phyloP scores from a whole-genome alignment of 352 stramenopile genomes.

The Phytopythium litorale region DNA sequence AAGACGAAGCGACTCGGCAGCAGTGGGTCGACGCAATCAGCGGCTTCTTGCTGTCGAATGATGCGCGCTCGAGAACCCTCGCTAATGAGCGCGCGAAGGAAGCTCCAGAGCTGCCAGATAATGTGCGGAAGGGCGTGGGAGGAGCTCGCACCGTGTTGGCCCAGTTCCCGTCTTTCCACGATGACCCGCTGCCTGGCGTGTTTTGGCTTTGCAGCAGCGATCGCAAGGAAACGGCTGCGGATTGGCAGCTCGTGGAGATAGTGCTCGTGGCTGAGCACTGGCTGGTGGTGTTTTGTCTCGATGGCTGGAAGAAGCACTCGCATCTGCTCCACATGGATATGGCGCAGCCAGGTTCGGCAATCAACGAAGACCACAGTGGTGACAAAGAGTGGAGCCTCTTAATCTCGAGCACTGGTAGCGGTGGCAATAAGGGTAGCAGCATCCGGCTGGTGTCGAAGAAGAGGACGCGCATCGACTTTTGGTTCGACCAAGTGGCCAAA shows the following conservation, averaged over 20 bases:
- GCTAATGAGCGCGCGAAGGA: constrained; percentile 13
- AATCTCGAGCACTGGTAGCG: constrained; percentile 9
- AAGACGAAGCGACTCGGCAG: constrained; percentile 15
- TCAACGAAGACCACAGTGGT: constrained; percentile 21
- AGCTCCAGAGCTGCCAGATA: constrained; percentile 21
- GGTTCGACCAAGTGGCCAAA: constrained; percentile 55
- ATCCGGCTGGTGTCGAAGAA: constrained; percentile 36
- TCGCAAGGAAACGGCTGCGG: constrained; percentile 1
- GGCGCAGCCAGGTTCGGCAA: constrained; percentile 12
- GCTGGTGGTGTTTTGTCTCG: constrained; percentile 35
- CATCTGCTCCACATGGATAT: constrained; percentile 24
- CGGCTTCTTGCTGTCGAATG: constrained; percentile 33
- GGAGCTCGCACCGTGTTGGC: constrained; percentile 4
- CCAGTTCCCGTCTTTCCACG: constrained; percentile 40
- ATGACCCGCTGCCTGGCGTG: constrained; percentile 40
- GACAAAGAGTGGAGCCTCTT: constrained; percentile 43
- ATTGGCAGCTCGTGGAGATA: constrained; percentile 42
- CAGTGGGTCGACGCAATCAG: constrained; percentile 27
- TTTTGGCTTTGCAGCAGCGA: constrained; percentile 30
- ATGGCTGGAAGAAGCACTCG: constrained; percentile 33
- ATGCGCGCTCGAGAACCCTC: constrained; percentile 21
- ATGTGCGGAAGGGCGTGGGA: constrained; percentile 16
- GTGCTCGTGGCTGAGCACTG: constrained; percentile 24
- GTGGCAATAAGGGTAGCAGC: background rate
- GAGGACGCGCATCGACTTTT: constrained; percentile 48